Evolutionary conservation across 1,284 basidiomycete genomes (phyloP).

Genomic region (Omphalotus olearius): DNA sequence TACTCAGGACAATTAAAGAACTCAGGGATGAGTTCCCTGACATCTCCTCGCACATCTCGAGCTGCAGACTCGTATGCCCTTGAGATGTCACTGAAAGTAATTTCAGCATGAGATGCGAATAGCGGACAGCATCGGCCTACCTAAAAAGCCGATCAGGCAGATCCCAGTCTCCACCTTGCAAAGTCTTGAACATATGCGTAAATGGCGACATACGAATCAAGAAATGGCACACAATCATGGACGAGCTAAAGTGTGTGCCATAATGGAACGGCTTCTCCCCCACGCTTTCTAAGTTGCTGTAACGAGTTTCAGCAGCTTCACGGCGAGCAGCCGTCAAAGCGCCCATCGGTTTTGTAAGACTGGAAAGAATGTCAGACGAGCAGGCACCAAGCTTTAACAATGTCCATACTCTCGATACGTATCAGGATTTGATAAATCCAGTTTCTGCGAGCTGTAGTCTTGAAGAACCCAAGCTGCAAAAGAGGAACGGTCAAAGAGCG

Average conservation of each 20-base stretch:
- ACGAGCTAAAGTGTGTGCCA: conserved; percentile 94
- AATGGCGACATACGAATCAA: conserved; percentile 88
- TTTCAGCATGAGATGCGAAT: no score
- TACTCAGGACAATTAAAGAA: conserved; percentile 82
- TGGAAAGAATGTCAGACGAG: conserved; percentile 24
- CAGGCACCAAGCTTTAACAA: not conserved
- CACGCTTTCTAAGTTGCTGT: conserved; percentile 75
- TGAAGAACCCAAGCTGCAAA: conserved; percentile 78
- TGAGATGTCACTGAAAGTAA: conserved; percentile 55
- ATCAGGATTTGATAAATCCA: conserved; percentile 66
- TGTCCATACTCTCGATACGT: conserved; percentile 74
- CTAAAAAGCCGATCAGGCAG: conserved; percentile 91
- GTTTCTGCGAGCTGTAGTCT: conserved; percentile 74
- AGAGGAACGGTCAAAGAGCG: not conserved
- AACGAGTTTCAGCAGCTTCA: conserved; percentile 73
- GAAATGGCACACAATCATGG: conserved; percentile 96
- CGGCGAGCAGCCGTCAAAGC: conserved; percentile 74
- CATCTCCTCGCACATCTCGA: conserved; percentile 85
- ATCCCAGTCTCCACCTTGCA: conserved; percentile 95
- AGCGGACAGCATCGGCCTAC: conserved; percentile 27
- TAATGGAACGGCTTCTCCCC: conserved; percentile 89
- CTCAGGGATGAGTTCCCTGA: conserved; percentile 92
- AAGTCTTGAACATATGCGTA: conserved; percentile 88
- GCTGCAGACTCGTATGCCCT: conserved; percentile 86
- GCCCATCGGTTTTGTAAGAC: conserved; percentile 88